Percentiles rank a stretch among this genome's conserved stretches.
Evolutionary conservation across 1,139 yeast genomes (phyloP).

Genomic region (Cylindricascospora bacillispora): DNA sequence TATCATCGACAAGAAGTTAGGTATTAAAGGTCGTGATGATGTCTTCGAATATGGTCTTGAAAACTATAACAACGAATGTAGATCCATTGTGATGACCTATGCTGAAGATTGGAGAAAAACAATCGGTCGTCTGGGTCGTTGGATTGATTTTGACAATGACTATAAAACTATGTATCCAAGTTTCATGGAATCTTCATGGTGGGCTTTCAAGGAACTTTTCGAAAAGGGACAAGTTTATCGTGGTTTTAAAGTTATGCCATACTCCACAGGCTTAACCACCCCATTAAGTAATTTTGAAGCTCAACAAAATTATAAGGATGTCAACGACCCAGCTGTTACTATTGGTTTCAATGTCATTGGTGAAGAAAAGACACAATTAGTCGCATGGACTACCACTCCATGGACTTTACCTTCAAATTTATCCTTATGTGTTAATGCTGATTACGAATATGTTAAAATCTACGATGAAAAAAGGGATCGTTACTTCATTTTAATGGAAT

Average conservation of each 20-base stretch:
- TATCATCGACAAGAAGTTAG: constrained; percentile 94
- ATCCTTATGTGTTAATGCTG: constrained; percentile 84
- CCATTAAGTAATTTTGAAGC: constrained; percentile 97
- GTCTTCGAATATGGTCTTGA: constrained; percentile 89
- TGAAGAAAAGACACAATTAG: constrained; percentile 70
- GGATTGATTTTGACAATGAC: constrained; percentile 98
- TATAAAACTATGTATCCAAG: constrained; percentile 92
- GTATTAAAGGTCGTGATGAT: constrained; percentile 86
- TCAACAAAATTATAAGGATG: constrained; percentile 95
- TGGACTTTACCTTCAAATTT: constrained; percentile 97
- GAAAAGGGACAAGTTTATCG: constrained; percentile 82
- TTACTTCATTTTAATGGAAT: constrained; percentile 72
- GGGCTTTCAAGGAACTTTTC: constrained; percentile 87
- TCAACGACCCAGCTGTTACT: constrained; percentile 91
- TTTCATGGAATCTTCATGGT: constrained; percentile 98
- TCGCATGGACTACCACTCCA: constrained; percentile 99
- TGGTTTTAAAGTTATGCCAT: constrained; percentile 97
- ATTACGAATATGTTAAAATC: constrained; percentile 82
- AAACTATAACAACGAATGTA: constrained; percentile 87
- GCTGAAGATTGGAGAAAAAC: constrained; percentile 91
- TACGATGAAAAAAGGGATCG: constrained; percentile 76
- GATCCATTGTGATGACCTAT: constrained; percentile 94
- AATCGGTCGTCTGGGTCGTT: constrained; percentile 88
- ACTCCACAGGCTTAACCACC: constrained; percentile 93
- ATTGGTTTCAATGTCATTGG: constrained; percentile 73